A percentile compares a stretch with the other conserved stretches of the same genome.
Evolutionary conservation across 2,329 filamentous ascomycete genomes (phyloP).

Genomic region (Corinectria fuckeliana): DNA sequence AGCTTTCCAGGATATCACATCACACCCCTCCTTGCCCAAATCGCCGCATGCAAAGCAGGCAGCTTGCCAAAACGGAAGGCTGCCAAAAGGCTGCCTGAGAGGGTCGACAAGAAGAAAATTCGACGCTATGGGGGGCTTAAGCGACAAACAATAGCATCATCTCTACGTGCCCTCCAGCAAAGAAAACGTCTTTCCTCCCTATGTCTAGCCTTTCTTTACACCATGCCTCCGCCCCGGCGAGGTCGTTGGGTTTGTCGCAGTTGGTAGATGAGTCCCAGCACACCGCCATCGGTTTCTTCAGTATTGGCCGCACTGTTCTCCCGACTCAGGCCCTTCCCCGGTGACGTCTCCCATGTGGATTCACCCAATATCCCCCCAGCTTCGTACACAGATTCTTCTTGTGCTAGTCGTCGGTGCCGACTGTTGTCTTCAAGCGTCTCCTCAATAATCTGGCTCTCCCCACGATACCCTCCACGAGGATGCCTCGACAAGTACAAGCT

Average conservation of each 20-base stretch:
- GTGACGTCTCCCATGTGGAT: slow-evolving; percentile 66
- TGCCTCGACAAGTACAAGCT: slow-evolving; percentile 56
- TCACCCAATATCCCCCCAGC: slow-evolving; percentile 59
- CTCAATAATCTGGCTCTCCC: slow-evolving; percentile 60
- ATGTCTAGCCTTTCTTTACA: slow-evolving; percentile 20
- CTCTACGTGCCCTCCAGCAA: background rate
- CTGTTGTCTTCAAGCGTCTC: slow-evolving; percentile 59
- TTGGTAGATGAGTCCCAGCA: slow-evolving; percentile 64
- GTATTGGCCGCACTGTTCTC: slow-evolving; percentile 57
- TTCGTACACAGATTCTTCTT: slow-evolving; percentile 61
- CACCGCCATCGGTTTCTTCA: slow-evolving; percentile 58
- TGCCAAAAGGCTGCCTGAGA: background rate
- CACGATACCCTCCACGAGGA: slow-evolving; percentile 53
- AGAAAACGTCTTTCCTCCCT: background rate
- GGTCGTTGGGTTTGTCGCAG: slow-evolving; percentile 64
- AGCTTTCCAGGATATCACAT: background rate
- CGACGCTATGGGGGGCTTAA: background rate
- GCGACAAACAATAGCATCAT: background rate
- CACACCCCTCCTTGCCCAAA: background rate
- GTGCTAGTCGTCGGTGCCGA: slow-evolving; percentile 52
- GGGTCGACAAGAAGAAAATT: background rate
- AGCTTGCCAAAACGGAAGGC: no score
- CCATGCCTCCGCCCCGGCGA: slow-evolving; percentile 51
- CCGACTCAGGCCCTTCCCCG: slow-evolving; percentile 56
- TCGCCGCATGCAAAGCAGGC: background rate